A percentile compares a stretch with the other conserved stretches of the same genome.
Conservation (phyloP, 345 rosid genomes). For the Tarenaya hassleriana region DNA sequence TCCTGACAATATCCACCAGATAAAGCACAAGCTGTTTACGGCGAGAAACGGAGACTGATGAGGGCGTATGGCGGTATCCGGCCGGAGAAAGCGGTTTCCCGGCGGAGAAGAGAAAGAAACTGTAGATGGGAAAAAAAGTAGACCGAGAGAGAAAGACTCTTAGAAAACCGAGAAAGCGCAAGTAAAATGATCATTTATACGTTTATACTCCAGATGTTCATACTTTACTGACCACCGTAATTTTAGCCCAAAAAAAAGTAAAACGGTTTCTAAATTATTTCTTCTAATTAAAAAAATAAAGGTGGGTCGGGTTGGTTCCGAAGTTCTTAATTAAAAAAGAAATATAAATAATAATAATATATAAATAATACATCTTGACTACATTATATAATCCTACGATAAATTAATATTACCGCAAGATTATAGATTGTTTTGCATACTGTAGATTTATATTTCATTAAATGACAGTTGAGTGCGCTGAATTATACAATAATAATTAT, state of each 20-base stretch:
- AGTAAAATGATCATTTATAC: slow-evolving; percentile 45
- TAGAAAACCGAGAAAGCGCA: slow-evolving; percentile 51
- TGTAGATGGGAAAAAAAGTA: slow-evolving; percentile 25
- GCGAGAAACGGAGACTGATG: slow-evolving; percentile 9
- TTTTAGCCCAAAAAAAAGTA: no score
- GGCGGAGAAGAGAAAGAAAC: slow-evolving; percentile 44
- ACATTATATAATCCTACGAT: no score
- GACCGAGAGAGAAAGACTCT: slow-evolving; percentile 37
- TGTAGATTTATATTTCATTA: no score
- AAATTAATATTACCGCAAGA: no score
- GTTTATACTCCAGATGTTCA: slow-evolving; percentile 47
- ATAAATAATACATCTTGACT: slow-evolving; percentile 6
- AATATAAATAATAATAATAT: neutral
- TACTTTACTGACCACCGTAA: slow-evolving; percentile 30
- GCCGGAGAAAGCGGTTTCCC: slow-evolving; percentile 34
- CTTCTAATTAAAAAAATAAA: no score
- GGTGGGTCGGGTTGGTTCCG: slow-evolving; percentile 26
- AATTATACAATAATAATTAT: no score
- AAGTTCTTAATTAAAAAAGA: slow-evolving; percentile 9
- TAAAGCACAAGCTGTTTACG: slow-evolving; percentile 5
- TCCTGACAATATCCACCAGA: slow-evolving; percentile 11
- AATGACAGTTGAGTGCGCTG: no score
- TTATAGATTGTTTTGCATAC: no score
- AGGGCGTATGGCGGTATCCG: slow-evolving; percentile 24
- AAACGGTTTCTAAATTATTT: no score